Evolutionary conservation across 805 yeast species (phyloP).

Genomic region (Wickerhamiella cacticola): DNA sequence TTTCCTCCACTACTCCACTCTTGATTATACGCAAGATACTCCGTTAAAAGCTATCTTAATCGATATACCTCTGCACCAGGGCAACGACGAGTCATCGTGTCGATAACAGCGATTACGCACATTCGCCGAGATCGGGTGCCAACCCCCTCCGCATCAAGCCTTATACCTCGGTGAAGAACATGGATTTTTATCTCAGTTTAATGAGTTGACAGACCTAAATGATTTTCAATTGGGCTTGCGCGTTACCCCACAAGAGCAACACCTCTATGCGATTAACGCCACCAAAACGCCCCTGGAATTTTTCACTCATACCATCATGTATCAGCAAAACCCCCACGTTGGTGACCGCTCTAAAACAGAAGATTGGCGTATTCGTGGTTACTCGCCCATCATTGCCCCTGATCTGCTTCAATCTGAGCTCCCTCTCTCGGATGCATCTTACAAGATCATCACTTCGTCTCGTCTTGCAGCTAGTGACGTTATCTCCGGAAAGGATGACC

Average conservation of each 20-base stretch:
- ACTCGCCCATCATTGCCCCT: conserved; percentile 93
- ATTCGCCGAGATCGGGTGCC: conserved; percentile 1
- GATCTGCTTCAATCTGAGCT: conserved; percentile 79
- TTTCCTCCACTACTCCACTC: too few species aligned
- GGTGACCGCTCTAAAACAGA: conserved; percentile 22
- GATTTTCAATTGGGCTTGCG: too few species aligned
- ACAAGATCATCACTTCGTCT: conserved; percentile 56
- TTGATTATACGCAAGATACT: not conserved
- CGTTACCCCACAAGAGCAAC: not conserved
- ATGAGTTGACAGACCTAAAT: too few species aligned
- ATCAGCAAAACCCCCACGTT: conserved; percentile 20
- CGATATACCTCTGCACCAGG: too few species aligned
- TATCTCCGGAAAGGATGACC: conserved; percentile 71
- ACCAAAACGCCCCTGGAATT: conserved; percentile 2
- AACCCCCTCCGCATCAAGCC: too few species aligned
- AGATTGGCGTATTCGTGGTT: conserved; percentile 47
- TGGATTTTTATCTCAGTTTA: too few species aligned
- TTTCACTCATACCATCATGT: conserved; percentile 14
- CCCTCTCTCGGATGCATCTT: conserved; percentile 51
- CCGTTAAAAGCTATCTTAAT: too few species aligned
- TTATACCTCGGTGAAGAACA: too few species aligned
- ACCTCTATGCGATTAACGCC: not conserved
- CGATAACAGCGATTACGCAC: not conserved
- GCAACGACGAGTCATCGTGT: not conserved
- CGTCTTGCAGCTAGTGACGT: conserved; percentile 65